Base-by-base conservation (phyloP, 352 stramenopile genomes). In the Globisporangium okanoganense region DNA sequence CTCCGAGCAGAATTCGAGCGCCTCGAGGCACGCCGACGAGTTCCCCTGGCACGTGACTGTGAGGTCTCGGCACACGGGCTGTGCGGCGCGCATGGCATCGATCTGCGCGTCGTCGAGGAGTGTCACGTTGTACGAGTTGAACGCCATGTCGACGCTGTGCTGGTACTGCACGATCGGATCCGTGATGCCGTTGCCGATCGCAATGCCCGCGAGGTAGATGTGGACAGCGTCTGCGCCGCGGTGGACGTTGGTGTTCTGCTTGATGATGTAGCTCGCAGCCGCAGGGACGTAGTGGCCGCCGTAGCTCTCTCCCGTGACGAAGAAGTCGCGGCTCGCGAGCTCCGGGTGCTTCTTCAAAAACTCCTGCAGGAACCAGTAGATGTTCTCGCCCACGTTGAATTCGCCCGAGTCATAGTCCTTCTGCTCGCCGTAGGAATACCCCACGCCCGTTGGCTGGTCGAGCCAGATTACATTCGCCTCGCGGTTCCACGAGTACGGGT, bases 121-220 rank as follows among this genome's bases (percentile, higher is more conserved):
- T 44, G 80, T 78, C 48, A 90, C 62, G 49, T 90, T 90, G 71
- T 91, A 93, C 45, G 63, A 56, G 55, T 95, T 94, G 61, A 72
- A 64, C 0, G 73, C 73, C 79, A 92, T 93, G 61, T 92, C 78
- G 4, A 75, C 71, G 41, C 69, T 84, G 71, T 92, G 67, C 47
- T 78, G 59, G 59, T 87, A 88, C 68, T 93, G 84, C 48, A 85
- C 67, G 2, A 77, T 65, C 18, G 84, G 75, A 58, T 92, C 70
- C 1, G 81, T 91, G 40, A 88, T 97, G 98, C 56, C 56, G 36
- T 89, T 89, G 29, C 79, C 79, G 33, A 89, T 80, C 13, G 74
- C 72, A 47, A 89, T 74, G 7, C 79, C 79, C 29, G 75, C 31
- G 8, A 89, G 62, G 38, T 83, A 78, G 31, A 88, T 68, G 25